A percentile compares a stretch with the other conserved stretches of the same genome.
Evolutionary conservation across 2,329 filamentous ascomycete genomes (phyloP).

Genomic region (Paraconiothyrium sp.): DNA sequence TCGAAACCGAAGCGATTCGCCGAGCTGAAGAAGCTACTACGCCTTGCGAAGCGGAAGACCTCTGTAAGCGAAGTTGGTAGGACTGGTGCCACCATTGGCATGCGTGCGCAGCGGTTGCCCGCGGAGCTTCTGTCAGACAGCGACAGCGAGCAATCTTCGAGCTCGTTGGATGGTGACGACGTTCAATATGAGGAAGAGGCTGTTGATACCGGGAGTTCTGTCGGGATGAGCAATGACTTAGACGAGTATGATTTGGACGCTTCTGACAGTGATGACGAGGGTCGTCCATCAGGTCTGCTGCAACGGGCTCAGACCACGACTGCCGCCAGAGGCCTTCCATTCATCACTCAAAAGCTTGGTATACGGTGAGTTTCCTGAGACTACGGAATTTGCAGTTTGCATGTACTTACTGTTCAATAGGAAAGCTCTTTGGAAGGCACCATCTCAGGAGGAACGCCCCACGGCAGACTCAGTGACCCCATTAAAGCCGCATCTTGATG

Average conservation of each 20-base stretch:
- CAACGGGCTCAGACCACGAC: conserved; percentile 34
- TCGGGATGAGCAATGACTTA: conserved; percentile 43
- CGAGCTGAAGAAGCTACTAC: conserved; percentile 70
- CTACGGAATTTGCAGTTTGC: not conserved
- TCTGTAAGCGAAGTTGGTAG: conserved; percentile 59
- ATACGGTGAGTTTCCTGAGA: conserved; percentile 24
- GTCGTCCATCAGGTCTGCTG: conserved; percentile 24
- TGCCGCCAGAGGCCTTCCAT: conserved; percentile 32
- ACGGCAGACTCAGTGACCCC: conserved; percentile 35
- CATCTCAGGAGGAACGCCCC: conserved; percentile 24
- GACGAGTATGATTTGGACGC: conserved; percentile 48
- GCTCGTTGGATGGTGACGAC: conserved; percentile 31
- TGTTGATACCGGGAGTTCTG: conserved; percentile 40
- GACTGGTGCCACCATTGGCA: conserved; percentile 74
- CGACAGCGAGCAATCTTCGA: conserved; percentile 37
- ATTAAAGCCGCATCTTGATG: conserved; percentile 34
- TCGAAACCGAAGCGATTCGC: conserved; percentile 60
- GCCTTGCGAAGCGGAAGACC: conserved; percentile 64
- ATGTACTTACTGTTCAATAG: not conserved
- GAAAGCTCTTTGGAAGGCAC: conserved; percentile 38
- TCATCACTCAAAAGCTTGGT: conserved; percentile 37
- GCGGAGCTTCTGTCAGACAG: conserved; percentile 66
- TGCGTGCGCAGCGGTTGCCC: conserved; percentile 77
- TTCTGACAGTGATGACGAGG: conserved; percentile 35
- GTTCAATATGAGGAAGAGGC: conserved; percentile 41